Base-by-base conservation (phyloP, 257 asterid species). In the Primulina tabacum region DNA sequence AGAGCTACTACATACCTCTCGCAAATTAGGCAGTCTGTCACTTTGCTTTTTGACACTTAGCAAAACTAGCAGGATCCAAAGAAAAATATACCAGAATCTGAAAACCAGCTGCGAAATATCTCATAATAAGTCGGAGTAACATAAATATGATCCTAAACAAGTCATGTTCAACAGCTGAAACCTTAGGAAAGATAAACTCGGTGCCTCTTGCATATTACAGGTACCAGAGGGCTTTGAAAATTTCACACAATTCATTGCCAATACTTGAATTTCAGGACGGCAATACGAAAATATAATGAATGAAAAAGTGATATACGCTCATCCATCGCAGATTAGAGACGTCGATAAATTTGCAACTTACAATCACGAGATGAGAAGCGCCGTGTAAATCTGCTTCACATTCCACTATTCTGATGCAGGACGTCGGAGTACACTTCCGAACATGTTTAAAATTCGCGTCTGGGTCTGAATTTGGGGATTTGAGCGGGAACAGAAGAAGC, bases 1-100 rank as follows among this genome's bases (percentile, higher is more conserved):
- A 62, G 47, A 33, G 60, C 26, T 20, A 56, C 7, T 37, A 11
- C 74, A 65, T 58, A 78, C 79, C 85, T 76, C 83, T 57, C 47
- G 77, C 60, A 28, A 61, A 71, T 78, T 73, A 62, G 73, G 56
- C 78, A 30, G 79, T 33, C 79, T 60, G 62, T 74, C 81, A 40
- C 59, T 64, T 57, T 78, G 79, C 85, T 68, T 78, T 64, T 60
- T 60, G 68, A 71, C 53, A 33, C 35, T 71, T 18, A 30, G 60
- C 34, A 71, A 24, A 73, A 43, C 28, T 75, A 34, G 80, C 63
- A 21, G 68, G 65, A 70, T 60, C 65, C 18, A 50, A 57, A 7
- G 56, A 10, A 32, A 34, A 47, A 64, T 20, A 12, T 52, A 21
- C 65, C 18, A 60, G 55, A 64, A 71, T 74, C 43, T 57, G 37